Evolutionary conservation across 169 alveolate genomes (phyloP).

Genomic region (Eimeria mitis): DNA sequence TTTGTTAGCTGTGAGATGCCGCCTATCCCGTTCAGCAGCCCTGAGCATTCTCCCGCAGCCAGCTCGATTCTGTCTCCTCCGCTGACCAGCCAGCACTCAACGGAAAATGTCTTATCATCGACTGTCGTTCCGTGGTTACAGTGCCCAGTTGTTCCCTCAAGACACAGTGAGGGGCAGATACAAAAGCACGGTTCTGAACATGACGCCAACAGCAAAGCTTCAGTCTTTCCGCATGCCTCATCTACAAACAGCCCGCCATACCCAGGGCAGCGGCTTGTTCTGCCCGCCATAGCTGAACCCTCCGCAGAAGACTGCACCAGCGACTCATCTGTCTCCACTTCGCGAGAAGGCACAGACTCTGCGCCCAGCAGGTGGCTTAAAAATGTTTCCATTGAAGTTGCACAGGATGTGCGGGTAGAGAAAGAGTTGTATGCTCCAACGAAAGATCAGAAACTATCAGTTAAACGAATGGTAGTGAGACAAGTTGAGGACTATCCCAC

Average conservation of each 20-base stretch:
- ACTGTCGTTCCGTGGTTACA: constrained; percentile 1
- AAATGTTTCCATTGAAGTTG: background rate
- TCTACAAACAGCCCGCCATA: background rate
- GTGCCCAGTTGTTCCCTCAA: constrained; percentile 8
- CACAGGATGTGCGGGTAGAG: background rate
- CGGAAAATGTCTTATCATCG: background rate
- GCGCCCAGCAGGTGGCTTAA: constrained; percentile 11
- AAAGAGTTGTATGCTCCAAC: background rate
- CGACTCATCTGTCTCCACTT: constrained; percentile 50
- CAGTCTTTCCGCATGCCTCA: background rate
- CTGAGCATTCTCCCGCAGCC: constrained; percentile 62
- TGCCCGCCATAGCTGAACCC: constrained; percentile 39
- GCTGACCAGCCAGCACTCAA: constrained; percentile 16
- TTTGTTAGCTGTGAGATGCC: constrained; percentile 38
- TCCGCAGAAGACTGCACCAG: constrained; percentile 54
- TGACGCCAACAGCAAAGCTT: background rate
- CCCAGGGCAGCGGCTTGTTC: constrained; percentile 3
- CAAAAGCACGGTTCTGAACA: constrained; percentile 1
- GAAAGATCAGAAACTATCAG: background rate
- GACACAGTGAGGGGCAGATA: background rate
- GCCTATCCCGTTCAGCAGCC: constrained; percentile 59
- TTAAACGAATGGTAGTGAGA: background rate
- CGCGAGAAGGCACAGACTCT: constrained; percentile 9
- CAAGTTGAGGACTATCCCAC: background rate
- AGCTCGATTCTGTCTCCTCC: constrained; percentile 9